A percentile compares a stretch with the other conserved stretches of the same genome.
Conservation (phyloP, 352 stramenopile species). For the Globisporangium paroecandrum region DNA sequence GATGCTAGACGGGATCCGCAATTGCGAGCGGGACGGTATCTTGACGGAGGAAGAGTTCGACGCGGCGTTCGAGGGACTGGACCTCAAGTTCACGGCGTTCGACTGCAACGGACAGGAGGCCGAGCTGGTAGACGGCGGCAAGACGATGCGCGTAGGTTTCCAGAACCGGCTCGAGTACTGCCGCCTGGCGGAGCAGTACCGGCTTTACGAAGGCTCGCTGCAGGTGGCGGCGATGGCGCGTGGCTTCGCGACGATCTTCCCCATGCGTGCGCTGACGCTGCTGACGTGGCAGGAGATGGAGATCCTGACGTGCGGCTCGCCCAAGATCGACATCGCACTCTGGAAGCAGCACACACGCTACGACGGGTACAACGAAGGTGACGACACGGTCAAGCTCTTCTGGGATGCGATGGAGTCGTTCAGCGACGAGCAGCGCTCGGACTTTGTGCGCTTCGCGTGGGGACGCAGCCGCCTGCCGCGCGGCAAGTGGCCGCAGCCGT, state of each 20-base stretch:
- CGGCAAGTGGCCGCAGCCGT: slow-evolving; percentile 85
- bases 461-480: slow-evolving; percentile 89
- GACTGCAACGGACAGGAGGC: slow-evolving; percentile 81
- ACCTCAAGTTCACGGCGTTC: slow-evolving; percentile 78
- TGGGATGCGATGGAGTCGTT: slow-evolving; percentile 89
- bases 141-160: slow-evolving; percentile 68
- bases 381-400: slow-evolving; percentile 85
- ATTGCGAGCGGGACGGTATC: slow-evolving; percentile 82
- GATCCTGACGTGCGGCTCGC: slow-evolving; percentile 87
- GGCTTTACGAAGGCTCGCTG: slow-evolving; percentile 69
- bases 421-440: slow-evolving; percentile 81
- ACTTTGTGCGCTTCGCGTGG: slow-evolving; percentile 94
- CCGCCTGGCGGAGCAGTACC: slow-evolving; percentile 66
- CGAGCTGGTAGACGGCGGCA: slow-evolving; percentile 79
- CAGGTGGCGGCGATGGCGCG: slow-evolving; percentile 76
- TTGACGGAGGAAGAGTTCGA: slow-evolving; percentile 76
- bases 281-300: slow-evolving; percentile 91
- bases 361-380: slow-evolving; percentile 84
- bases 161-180: slow-evolving; percentile 86
- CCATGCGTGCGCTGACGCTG: slow-evolving; percentile 81
- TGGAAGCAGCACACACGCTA: slow-evolving; percentile 86
- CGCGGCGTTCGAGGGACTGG: slow-evolving; percentile 69
- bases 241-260: slow-evolving; percentile 83
- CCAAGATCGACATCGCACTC: slow-evolving; percentile 88
- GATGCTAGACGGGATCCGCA: slow-evolving; percentile 84